Evolutionary conservation across 2,329 filamentous ascomycete genomes (phyloP).

Genomic region (Chrysosphaeria jannelii): DNA sequence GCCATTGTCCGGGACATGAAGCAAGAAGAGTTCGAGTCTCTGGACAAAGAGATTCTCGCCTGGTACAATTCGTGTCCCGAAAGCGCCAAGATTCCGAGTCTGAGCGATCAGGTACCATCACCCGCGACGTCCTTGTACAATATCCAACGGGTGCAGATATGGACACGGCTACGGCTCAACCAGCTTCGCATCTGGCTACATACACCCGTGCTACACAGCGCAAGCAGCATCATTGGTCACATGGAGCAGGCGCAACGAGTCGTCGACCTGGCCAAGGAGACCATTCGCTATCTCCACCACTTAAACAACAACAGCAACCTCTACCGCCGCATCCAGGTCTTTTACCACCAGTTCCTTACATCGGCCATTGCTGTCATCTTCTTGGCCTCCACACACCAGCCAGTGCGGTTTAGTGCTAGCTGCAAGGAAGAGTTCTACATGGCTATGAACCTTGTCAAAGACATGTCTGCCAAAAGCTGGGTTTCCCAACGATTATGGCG

Average conservation of each 20-base stretch:
- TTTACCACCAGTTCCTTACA: constrained; percentile 56
- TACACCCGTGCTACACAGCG: constrained; percentile 60
- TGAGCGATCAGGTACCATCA: constrained; percentile 18
- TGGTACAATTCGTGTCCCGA: constrained; percentile 59
- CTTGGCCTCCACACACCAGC: constrained; percentile 45
- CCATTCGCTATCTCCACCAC: constrained; percentile 37
- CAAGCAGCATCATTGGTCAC: constrained; percentile 55
- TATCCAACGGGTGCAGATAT: constrained; percentile 43
- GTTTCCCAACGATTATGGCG: constrained; percentile 46
- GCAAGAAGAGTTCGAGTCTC: constrained; percentile 43
- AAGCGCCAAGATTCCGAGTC: constrained; percentile 27
- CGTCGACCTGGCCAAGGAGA: constrained; percentile 48
- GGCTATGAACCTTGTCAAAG: constrained; percentile 43
- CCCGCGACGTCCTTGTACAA: constrained; percentile 28
- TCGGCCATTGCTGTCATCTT: constrained; percentile 49
- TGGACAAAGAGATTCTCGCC: constrained; percentile 59
- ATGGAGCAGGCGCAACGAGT: constrained; percentile 40
- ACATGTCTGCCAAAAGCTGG: constrained; percentile 38
- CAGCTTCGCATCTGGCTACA: constrained; percentile 32
- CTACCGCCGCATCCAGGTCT: constrained; percentile 40
- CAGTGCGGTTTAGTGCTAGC: constrained; percentile 33
- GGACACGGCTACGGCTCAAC: constrained; percentile 64
- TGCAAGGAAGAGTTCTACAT: constrained; percentile 55
- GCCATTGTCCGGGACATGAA: constrained; percentile 30
- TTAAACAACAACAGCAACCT: constrained; percentile 43